A percentile compares a stretch with the other conserved stretches of the same genome.
Conservation (phyloP, 805 yeast species). For the Clavispora asparagi region DNA sequence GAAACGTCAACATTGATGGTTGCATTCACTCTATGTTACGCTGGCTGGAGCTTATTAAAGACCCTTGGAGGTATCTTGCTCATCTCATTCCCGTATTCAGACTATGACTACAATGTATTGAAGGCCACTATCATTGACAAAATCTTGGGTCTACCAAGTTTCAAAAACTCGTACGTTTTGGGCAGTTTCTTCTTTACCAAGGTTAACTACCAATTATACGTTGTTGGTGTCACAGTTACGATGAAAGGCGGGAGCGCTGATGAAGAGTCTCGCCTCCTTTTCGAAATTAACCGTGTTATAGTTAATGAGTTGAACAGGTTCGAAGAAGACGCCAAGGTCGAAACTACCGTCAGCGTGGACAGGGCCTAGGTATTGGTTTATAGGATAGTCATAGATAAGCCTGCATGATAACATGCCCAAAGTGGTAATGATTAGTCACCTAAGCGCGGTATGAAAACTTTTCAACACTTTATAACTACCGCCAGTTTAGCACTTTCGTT, state of each 20-base stretch:
- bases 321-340: slow-evolving; percentile 24
- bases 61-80: slow-evolving; percentile 49
- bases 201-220: slow-evolving; percentile 55
- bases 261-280: slow-evolving; percentile 55
- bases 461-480: background rate
- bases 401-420: slow-evolving; percentile 7
- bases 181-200: slow-evolving; percentile 51
- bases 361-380: slow-evolving; percentile 2
- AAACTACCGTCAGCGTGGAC: slow-evolving; percentile 26
- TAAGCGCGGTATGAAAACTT: slow-evolving; percentile 18
- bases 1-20: slow-evolving; percentile 44
- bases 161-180: slow-evolving; percentile 45
- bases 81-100: slow-evolving; percentile 47
- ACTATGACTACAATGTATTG: slow-evolving; percentile 31
- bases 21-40: slow-evolving; percentile 39
- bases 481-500: background rate
- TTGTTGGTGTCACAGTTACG: slow-evolving; percentile 49
- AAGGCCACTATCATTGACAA: slow-evolving; percentile 38
- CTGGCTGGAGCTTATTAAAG: slow-evolving; percentile 50
- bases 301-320: slow-evolving; percentile 25
- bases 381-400: background rate
- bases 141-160: slow-evolving; percentile 47
- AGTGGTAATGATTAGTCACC: slow-evolving; percentile 13
- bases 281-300: slow-evolving; percentile 43
- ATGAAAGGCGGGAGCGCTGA: slow-evolving; percentile 72